Conservation (phyloP, 1,284 basidiomycete species). For the Ceratobasidium papillatum region DNA sequence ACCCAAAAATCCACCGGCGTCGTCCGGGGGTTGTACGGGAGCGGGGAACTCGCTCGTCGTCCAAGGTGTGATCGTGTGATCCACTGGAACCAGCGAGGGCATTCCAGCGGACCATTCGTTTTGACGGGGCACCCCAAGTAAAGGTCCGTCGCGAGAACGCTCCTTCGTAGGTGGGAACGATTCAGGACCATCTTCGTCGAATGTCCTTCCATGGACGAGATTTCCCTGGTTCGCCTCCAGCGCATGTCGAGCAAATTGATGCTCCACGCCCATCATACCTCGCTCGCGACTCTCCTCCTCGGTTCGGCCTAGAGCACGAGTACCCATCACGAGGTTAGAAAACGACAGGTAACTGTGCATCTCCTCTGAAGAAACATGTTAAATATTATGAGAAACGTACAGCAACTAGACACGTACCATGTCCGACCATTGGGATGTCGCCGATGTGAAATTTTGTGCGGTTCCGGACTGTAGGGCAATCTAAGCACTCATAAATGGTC, state of each 20-base stretch:
- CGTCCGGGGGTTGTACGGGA: background rate
- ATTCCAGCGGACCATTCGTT: no score
- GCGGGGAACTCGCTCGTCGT: background rate
- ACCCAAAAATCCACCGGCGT: background rate
- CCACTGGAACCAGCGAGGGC: no score
- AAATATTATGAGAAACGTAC: no score
- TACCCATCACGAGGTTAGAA: background rate
- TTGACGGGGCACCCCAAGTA: no score
- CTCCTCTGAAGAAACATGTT: no score
- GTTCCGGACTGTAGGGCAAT: background rate
- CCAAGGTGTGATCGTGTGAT: background rate
- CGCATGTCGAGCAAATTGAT: background rate
- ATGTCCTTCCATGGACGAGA: background rate
- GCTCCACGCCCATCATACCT: background rate
- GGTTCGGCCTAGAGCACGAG: background rate
- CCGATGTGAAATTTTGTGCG: background rate
- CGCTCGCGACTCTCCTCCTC: background rate
- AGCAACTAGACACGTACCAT: no score
- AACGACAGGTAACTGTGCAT: no score
- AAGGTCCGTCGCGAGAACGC: no score
- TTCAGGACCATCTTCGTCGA: background rate
- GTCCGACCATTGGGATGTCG: background rate
- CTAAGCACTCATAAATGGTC: background rate
- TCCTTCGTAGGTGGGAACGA: no score
- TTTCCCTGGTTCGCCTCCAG: background rate